A percentile compares a stretch with the other conserved stretches of the same genome.
Evolutionary conservation across 2,329 filamentous ascomycete species (phyloP).

Genomic region (Colletotrichum incanum): DNA sequence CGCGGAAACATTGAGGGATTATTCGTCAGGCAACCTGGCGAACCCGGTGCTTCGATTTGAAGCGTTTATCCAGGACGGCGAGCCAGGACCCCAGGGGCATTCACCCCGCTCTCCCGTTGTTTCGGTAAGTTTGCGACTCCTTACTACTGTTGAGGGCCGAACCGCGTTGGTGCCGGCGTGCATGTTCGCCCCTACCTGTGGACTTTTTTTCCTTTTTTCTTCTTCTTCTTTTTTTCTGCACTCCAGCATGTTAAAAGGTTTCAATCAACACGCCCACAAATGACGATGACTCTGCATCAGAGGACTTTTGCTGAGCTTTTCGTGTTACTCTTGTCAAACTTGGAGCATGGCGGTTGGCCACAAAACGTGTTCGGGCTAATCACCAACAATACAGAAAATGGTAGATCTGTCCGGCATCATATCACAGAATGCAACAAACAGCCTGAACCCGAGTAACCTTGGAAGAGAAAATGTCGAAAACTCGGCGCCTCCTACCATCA

Average conservation of each 20-base stretch:
- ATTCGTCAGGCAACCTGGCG: conserved; percentile 40
- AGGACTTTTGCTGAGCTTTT: not conserved
- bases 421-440: conserved; percentile 36
- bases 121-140: conserved; percentile 37
- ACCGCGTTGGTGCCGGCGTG: not conserved
- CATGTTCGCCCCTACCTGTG: not conserved
- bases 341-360: conserved; percentile 3
- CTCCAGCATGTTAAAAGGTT: not conserved
- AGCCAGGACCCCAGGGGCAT: conserved; percentile 35
- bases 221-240: not conserved
- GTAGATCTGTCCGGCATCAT: conserved; percentile 44
- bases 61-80: conserved; percentile 43
- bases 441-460: conserved; percentile 19
- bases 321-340: not conserved
- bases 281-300: not conserved
- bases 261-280: not conserved
- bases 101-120: conserved; percentile 42
- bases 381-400: conserved; percentile 41
- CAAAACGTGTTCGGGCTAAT: conserved; percentile 25
- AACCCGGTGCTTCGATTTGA: conserved; percentile 44
- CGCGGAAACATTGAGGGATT: conserved; percentile 41
- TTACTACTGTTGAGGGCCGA: not conserved
- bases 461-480: conserved; percentile 20
- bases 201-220: too few relatives aligned
- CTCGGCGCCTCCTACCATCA: conserved; percentile 5